These are phyloP conservation scores for Fusarium sterilihyphosum DNA, from an alignment of 2,329 filamentous ascomycete genomes.

Conservation along the genomic window DNA sequence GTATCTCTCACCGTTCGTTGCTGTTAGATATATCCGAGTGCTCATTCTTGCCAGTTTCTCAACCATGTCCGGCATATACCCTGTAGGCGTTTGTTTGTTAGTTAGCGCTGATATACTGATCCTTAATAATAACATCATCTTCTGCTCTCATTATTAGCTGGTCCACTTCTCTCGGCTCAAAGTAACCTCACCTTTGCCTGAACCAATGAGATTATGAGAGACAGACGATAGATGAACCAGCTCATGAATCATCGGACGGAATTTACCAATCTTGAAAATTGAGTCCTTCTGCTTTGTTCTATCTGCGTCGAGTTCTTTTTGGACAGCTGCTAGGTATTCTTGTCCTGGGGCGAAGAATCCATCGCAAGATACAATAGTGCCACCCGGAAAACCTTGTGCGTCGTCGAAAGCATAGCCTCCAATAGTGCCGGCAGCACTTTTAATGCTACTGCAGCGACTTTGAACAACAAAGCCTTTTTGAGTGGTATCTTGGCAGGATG, in stretches of 20 bases:
- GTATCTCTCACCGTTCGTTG: background rate
- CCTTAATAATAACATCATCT: background rate
- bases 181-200: background rate
- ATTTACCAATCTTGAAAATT: background rate
- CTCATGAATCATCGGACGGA: background rate
- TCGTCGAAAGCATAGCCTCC: too few species aligned
- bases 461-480: background rate
- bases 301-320: background rate
- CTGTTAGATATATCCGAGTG: background rate
- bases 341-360: background rate
- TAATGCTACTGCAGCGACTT: background rate
- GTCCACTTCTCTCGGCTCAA: background rate
- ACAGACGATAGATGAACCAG: background rate
- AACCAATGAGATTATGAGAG: background rate
- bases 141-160: background rate
- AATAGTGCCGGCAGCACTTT: background rate
- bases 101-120: background rate
- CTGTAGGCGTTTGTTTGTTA: background rate
- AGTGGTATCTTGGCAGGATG: background rate
- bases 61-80: background rate
- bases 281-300: background rate
- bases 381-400: too few species aligned
- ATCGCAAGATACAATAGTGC: background rate
- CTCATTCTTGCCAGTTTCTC: background rate
- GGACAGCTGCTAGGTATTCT: background rate